phyloP scores from a whole-genome alignment of 257 asterid genomes.

The Capsicum pubescens region DNA sequence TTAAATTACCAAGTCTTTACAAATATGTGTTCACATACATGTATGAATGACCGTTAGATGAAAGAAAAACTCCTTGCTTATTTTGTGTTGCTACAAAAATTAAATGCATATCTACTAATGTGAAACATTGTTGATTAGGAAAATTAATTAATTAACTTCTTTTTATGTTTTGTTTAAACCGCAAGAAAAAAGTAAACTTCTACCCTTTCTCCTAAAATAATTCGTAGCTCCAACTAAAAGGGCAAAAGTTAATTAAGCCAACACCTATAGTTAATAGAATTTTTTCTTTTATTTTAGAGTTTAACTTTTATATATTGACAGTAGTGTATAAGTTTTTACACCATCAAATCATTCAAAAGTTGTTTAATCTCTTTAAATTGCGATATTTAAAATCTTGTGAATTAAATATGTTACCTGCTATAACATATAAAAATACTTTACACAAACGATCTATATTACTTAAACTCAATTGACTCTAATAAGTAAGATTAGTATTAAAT shows the following conservation, averaged over 20 bases:
- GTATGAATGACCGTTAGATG: too few relatives aligned
- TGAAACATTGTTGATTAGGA: neutral
- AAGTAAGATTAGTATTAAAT: too few relatives aligned
- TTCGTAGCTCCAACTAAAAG: neutral
- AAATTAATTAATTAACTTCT: neutral
- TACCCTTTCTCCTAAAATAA: neutral
- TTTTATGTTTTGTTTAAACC: neutral
- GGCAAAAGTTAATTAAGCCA: neutral
- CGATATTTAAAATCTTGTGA: too few relatives aligned
- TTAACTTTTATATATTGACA: neutral
- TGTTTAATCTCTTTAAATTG: too few relatives aligned
- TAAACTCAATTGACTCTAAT: too few relatives aligned
- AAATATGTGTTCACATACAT: too few relatives aligned
- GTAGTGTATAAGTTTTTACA: too few relatives aligned
- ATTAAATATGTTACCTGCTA: too few relatives aligned
- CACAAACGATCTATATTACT: too few relatives aligned
- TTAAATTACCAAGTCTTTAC: too few relatives aligned
- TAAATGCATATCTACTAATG: neutral
- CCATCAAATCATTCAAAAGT: too few relatives aligned
- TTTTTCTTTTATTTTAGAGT: neutral
- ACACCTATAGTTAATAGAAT: neutral
- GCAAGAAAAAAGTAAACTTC: neutral
- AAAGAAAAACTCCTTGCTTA: neutral
- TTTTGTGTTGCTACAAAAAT: neutral
- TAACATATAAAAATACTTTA: too few relatives aligned